Evolutionary conservation across 192 early-diverging fungal species (phyloP).

Genomic region (Jimgerdemannia lactiflua): DNA sequence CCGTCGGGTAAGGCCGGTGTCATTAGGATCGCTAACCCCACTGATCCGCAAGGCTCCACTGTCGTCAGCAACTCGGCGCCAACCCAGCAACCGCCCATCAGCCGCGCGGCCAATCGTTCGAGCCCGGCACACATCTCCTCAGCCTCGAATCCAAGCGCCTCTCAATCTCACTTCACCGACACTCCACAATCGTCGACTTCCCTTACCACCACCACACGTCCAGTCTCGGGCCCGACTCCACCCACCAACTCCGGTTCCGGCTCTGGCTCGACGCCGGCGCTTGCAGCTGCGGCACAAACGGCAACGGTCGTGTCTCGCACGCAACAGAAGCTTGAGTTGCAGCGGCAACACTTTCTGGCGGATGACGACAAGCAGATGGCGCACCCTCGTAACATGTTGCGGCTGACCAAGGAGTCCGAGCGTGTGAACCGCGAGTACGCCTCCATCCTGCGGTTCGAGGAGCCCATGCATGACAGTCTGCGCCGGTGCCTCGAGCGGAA

Average conservation of each 20-base stretch:
- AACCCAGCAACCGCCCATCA: not conserved
- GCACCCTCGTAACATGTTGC: conserved; percentile 36
- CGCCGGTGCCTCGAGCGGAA: conserved; percentile 10
- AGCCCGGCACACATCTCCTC: too few relatives aligned
- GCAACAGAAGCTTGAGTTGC: conserved; percentile 40
- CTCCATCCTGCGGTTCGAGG: conserved; percentile 24
- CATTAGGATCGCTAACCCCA: not conserved
- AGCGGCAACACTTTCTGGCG: conserved; percentile 36
- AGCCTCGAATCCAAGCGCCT: too few relatives aligned
- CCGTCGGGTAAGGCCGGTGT: not conserved
- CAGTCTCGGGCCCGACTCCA: too few relatives aligned
- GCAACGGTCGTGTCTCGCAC: conserved; percentile 30
- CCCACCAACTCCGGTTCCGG: too few relatives aligned
- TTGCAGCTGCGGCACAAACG: conserved; percentile 4
- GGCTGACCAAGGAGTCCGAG: conserved; percentile 39
- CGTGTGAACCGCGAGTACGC: conserved; percentile 41
- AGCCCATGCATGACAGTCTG: conserved; percentile 37
- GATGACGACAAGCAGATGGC: conserved; percentile 37
- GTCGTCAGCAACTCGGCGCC: not conserved
- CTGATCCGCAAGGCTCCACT: not conserved
- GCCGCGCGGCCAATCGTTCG: not conserved
- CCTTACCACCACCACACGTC: too few relatives aligned
- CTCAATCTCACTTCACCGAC: too few relatives aligned
- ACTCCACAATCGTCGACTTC: too few relatives aligned
- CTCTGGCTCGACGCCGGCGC: not conserved